Evolutionary conservation across 495 filamentous ascomycete species (phyloP), one percentile per base, ranked within the genome.

Genomic region (Hapsidospora chrysogenum): DNA sequence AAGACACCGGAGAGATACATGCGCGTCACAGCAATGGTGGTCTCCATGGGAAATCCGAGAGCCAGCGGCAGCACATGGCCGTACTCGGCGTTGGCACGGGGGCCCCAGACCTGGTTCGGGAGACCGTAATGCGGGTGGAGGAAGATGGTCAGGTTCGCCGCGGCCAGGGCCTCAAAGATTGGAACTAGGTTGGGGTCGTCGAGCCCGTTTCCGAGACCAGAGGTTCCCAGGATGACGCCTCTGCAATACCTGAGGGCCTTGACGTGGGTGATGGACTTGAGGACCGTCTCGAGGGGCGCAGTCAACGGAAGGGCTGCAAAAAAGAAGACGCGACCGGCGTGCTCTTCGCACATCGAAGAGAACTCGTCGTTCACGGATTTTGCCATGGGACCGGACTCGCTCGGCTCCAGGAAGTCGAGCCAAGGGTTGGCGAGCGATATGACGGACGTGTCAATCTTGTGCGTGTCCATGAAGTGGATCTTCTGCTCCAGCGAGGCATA

Each of bases 101-200:
- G 66, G 0, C 87, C 87, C 54, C 77, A 94, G 8, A 92, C 85
- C 13, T 68, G 65, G 33, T 65, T 63, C 0, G 83, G 85, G 0
- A 96, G 64, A 2, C 87, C 87, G 49, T 96, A 94, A 55, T 95
- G 87, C 22, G 87, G 87, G 53, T 96, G 87, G 11, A 96, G 56
- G 56, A 96, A 95, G 17, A 92, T 54, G 11, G 83, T 55, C 16
- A 76, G 58, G 25, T 62, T 48, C 0, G 68, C 66, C 23, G 71
- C 64, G 30, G 82, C 63, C 2, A 96, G 53, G 0, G 78, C 74
- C 3, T 54, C 46, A 58, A 80, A 85, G 18, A 96, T 65, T 0
- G 74, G 68, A 17, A 84, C 65, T 19, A 96, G 43, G 0, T 51
- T 49, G 5, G 68, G 64, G 54, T 96, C 86, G 52, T 96, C 87